Base-by-base conservation (phyloP, 768 basidiomycete species). In the Ephemerocybe angulata region DNA sequence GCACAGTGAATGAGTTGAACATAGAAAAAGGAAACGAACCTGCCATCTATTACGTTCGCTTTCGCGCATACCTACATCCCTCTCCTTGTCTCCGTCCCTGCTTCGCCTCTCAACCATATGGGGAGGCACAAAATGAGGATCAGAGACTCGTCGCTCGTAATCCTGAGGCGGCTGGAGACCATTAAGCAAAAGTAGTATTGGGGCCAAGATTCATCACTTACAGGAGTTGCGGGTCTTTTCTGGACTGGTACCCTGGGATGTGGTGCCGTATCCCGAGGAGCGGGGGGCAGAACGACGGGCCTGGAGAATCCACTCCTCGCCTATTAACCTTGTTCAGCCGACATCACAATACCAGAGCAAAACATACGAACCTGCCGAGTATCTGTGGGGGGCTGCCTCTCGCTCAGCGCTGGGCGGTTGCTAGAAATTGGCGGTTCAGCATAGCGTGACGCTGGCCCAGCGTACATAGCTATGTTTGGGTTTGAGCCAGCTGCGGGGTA, bases 71-170 rank as follows among this genome's bases (percentile, higher is more conserved):
- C n/a, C n/a, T n/a, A n/a, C n/a, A n/a, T n/a, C 19, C 25, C 35
- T 21, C 4, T 33, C 22, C 31, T 21, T 8, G n/a, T 19, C 12
- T 37, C 37, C 46, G 17, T n/a, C n/a, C n/a, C n/a, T n/a, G n/a
- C n/a, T n/a, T n/a, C n/a, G n/a, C n/a, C n/a, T n/a, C n/a, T n/a
- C n/a, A n/a, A n/a, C 12, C 54, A 55, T 40, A 43, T 55, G 54
- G 50, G 54, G 54, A n/a, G 54, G 54, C 19, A 40, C 21, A 13
- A 48, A 43, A 31, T 43, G 25, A 13, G 37, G 27, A 30, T 55
- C n/a, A 22, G 17, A n/a, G 37, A 29, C 37, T 13, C 54, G 33
- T 10, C 25, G 25, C 4, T 19, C 37, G 21, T 24, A 55, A 30
- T 50, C 54, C 47, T 50, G 47, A 6, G 54, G 30, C 2, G 54